Base-by-base conservation (phyloP, 2,329 filamentous ascomycete genomes). In the Botrytis sinoallii region DNA sequence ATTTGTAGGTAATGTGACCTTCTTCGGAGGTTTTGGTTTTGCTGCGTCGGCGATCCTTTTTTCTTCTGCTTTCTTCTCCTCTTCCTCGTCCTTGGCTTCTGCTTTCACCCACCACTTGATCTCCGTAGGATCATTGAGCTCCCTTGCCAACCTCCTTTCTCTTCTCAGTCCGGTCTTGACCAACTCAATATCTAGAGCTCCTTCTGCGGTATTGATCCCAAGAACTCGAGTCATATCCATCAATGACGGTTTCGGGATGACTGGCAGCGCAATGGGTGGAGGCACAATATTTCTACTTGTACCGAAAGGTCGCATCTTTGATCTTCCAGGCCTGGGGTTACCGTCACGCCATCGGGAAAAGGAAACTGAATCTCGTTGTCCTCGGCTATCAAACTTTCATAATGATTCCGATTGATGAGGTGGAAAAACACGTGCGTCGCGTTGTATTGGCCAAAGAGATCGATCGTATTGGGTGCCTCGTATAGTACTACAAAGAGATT, bases 371-470 rank as follows among this genome's bases (percentile, higher is more conserved):
- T 10, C 20, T 69, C 66, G 10, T n/a, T n/a, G 5, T 69, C 16
- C 1, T 32, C 0, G 16, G 66, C n/a, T 3, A 18, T 4, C 29
- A 69, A 32, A 14, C 16, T 16, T 42, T 69, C 25, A 57, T 69
- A 69, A 10, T 69, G 66, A 25, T 69, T 69, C 3, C 38, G 20
- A 18, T 57, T 32, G 38, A 69, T 29, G 9, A 69, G 10, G 22
- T 57, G 66, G 48, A 69, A 57, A 12, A 69, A 69, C 0, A 32
- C 5, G 29, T 69, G 66, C 4, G 48, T 69, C 8, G 48, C 66
- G n/a, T 57, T 69, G 48, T 69, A 69, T 32, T 69, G 66, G 7
- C 66, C 66, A n/a, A 25, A 69, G 3, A 69, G n/a, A 18, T 20
- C 48, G 4, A 69, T 69, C 18, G 7, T 9, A 7, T 8, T 3